A percentile compares a stretch with the other conserved stretches of the same genome.
These are phyloP conservation scores for Lachancea fermentati DNA, from an alignment of 805 yeast species.

Conservation along the genomic window DNA sequence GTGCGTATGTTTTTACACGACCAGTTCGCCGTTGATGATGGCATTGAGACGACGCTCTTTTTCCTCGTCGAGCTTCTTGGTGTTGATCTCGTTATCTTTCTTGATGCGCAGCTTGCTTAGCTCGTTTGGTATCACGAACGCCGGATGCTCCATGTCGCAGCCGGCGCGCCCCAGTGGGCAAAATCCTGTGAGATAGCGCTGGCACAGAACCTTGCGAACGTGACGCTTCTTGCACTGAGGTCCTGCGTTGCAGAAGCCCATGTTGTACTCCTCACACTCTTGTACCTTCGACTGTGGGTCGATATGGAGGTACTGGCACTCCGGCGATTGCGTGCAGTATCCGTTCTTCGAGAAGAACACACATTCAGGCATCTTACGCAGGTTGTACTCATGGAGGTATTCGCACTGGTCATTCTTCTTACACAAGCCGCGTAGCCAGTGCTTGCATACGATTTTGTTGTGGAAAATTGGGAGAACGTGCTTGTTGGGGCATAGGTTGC, in stretches of 20 bases:
- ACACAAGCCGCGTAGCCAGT: constrained; percentile 96
- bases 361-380: constrained; percentile 96
- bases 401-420: constrained; percentile 96
- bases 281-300: constrained; percentile 89
- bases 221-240: constrained; percentile 82
- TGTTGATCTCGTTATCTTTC: constrained; percentile 31
- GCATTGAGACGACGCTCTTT: constrained; percentile 33
- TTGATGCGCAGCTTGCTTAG: constrained; percentile 29
- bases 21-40: constrained; percentile 30
- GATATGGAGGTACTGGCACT: constrained; percentile 86
- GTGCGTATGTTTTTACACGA: no score
- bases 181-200: constrained; percentile 78
- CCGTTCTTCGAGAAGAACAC: constrained; percentile 75
- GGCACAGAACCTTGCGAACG: constrained; percentile 69
- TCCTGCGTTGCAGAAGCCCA: constrained; percentile 91
- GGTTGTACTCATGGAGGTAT: constrained; percentile 88
- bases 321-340: constrained; percentile 87
- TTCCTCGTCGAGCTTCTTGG: constrained; percentile 31
- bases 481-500: constrained; percentile 78
- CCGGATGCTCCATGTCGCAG: constrained; percentile 75
- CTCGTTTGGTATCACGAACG: constrained; percentile 45
- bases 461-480: constrained; percentile 65
- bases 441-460: constrained; percentile 90
- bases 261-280: constrained; percentile 73
- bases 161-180: constrained; percentile 86